Conservation (phyloP, 1,284 basidiomycete species). For the Nidula niveotomentosa region DNA sequence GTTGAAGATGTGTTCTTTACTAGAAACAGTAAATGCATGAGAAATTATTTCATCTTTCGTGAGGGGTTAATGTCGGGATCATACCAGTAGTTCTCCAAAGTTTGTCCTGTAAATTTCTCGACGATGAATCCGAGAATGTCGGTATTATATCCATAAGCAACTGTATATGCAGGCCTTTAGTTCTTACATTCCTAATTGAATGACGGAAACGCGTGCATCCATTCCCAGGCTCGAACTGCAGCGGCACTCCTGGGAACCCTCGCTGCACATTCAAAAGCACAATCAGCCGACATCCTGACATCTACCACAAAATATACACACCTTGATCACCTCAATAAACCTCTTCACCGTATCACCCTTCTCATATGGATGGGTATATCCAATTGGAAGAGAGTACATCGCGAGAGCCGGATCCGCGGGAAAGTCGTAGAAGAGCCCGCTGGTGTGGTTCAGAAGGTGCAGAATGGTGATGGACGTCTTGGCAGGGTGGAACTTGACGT, state of each 20-base stretch:
- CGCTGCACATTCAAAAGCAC: slow-evolving; percentile 12
- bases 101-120: slow-evolving; percentile 22
- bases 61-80: not conserved
- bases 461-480: slow-evolving; percentile 15
- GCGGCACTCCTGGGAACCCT: slow-evolving; percentile 19
- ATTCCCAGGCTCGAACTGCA: slow-evolving; percentile 28
- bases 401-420: not conserved
- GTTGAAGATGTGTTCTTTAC: slow-evolving; percentile 28
- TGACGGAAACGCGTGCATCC: slow-evolving; percentile 15
- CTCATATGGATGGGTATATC: slow-evolving; percentile 10
- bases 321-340: slow-evolving; percentile 21
- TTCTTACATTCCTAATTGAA: too few species aligned
- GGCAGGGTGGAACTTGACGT: slow-evolving; percentile 12
- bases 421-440: slow-evolving; percentile 21
- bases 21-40: slow-evolving; percentile 3
- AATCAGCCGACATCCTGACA: not conserved
- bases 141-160: slow-evolving; percentile 23
- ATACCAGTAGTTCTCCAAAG: slow-evolving; percentile 27
- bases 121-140: slow-evolving; percentile 27
- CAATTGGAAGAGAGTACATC: slow-evolving; percentile 3
- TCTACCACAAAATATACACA: slow-evolving; percentile 2
- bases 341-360: slow-evolving; percentile 12
- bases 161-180: slow-evolving; percentile 8
- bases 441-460: slow-evolving; percentile 29
- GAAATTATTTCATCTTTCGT: not conserved